Percentiles rank a stretch among this genome's conserved stretches.
Evolutionary conservation across 164 flowering plant genomes (phyloP).

Genomic region (Nelumbo lutea): DNA sequence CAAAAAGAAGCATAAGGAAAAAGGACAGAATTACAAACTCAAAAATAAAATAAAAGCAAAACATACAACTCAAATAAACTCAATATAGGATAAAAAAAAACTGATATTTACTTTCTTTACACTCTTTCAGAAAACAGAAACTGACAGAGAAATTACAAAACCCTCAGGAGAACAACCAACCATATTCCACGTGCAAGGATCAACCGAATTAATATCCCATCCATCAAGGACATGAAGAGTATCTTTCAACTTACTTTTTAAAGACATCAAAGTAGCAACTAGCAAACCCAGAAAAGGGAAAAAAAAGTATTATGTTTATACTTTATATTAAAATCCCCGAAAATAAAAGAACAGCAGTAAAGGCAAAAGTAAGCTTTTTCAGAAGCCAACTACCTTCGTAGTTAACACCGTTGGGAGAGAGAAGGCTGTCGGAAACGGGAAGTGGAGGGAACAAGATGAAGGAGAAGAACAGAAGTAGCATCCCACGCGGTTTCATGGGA

Average conservation of each 20-base stretch:
- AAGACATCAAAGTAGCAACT: constrained; percentile 93
- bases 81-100: not conserved
- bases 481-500: constrained; percentile 20
- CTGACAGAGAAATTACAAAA: constrained; percentile 83
- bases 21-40: not conserved
- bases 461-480: constrained; percentile 14
- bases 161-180: constrained; percentile 84
- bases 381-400: constrained; percentile 61
- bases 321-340: not conserved
- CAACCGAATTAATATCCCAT: constrained; percentile 97
- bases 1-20: not conserved
- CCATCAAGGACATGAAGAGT: constrained; percentile 56
- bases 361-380: not conserved
- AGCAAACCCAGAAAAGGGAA: not conserved
- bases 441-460: constrained; percentile 18
- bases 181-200: constrained; percentile 97
- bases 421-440: constrained; percentile 47
- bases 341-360: constrained; percentile 1
- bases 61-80: not conserved
- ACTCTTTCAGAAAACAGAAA: not conserved
- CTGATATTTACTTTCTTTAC: not conserved
- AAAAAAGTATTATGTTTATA: not conserved
- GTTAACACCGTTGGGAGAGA: constrained; percentile 96
- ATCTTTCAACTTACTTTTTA: constrained; percentile 74
- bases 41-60: constrained; percentile 2